These are phyloP conservation scores for Diaporthe amygdali DNA, from an alignment of 2,329 filamentous ascomycete genomes.

Conservation along the genomic window DNA sequence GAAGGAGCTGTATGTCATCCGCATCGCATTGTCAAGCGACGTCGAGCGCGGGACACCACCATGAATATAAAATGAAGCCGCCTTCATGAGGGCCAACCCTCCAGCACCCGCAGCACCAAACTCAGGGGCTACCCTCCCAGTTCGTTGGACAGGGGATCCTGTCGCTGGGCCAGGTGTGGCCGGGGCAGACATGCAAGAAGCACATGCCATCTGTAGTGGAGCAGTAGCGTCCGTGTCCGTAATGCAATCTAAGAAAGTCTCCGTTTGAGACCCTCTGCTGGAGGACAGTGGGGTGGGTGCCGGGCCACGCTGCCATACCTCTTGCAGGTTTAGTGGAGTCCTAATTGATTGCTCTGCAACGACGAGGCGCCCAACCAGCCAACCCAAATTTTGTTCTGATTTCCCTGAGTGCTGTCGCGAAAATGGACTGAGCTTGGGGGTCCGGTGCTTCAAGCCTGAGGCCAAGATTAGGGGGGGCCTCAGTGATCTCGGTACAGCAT, in stretches of 20 bases:
- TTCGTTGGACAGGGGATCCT: conserved; percentile 11
- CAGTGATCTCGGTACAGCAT: conserved; percentile 5
- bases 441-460: background rate
- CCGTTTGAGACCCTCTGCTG: conserved; percentile 22
- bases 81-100: background rate
- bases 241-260: conserved; percentile 27
- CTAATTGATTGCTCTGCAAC: conserved; percentile 22
- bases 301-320: conserved; percentile 16
- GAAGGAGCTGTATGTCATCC: background rate
- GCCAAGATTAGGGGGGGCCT: conserved; percentile 12
- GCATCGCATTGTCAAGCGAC: background rate
- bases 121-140: conserved; percentile 7
- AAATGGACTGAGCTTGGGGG: background rate
- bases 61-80: conserved; percentile 7
- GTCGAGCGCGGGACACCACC: conserved; percentile 2
- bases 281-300: background rate
- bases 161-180: conserved; percentile 7
- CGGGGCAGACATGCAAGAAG: conserved; percentile 20
- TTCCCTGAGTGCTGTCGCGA: background rate
- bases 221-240: conserved; percentile 24
- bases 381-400: conserved; percentile 20
- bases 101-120: background rate
- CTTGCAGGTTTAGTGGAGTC: conserved; percentile 18
- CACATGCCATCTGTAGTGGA: conserved; percentile 26
- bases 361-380: conserved; percentile 18